These are phyloP conservation scores for Maudiozyma saulgeensis DNA, from an alignment of 805 yeast genomes.

Conservation along the genomic window DNA sequence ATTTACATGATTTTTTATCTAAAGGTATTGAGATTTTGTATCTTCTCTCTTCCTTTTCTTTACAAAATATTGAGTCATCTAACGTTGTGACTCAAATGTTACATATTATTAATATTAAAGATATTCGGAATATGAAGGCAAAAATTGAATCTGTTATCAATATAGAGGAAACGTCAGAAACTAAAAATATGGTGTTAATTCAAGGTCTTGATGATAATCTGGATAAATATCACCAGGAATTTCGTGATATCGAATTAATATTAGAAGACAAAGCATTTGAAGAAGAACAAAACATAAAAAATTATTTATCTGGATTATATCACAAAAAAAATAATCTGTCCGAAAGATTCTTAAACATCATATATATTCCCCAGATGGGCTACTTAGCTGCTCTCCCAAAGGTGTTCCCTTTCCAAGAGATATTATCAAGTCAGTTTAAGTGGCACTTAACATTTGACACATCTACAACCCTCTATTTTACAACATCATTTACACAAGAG, in stretches of 20 bases:
- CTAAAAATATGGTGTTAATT: constrained; percentile 21
- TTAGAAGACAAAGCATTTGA: constrained; percentile 17
- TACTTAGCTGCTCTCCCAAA: constrained; percentile 28
- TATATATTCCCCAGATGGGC: constrained; percentile 40
- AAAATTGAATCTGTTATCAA: constrained; percentile 28
- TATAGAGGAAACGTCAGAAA: constrained; percentile 28
- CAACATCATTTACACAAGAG: constrained; percentile 23
- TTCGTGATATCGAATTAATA: constrained; percentile 27
- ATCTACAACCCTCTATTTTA: constrained; percentile 30
- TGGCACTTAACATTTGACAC: constrained; percentile 36
- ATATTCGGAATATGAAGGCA: neutral
- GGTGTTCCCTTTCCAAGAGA: constrained; percentile 1
- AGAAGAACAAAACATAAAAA: constrained; percentile 6
- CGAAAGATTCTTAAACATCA: constrained; percentile 23
- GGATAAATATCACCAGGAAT: constrained; percentile 21
- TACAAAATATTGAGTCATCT: neutral
- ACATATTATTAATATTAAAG: neutral
- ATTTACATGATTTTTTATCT: constrained; percentile 18
- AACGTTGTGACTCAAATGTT: neutral
- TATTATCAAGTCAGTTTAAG: constrained; percentile 1
- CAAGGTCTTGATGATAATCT: constrained; percentile 26
- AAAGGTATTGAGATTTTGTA: constrained; percentile 11
- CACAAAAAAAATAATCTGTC: neutral
- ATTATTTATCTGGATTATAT: neutral
- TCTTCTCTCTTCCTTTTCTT: constrained; percentile 6